Conservation (phyloP, 805 yeast species). For the Teunomyces funiuensis region DNA sequence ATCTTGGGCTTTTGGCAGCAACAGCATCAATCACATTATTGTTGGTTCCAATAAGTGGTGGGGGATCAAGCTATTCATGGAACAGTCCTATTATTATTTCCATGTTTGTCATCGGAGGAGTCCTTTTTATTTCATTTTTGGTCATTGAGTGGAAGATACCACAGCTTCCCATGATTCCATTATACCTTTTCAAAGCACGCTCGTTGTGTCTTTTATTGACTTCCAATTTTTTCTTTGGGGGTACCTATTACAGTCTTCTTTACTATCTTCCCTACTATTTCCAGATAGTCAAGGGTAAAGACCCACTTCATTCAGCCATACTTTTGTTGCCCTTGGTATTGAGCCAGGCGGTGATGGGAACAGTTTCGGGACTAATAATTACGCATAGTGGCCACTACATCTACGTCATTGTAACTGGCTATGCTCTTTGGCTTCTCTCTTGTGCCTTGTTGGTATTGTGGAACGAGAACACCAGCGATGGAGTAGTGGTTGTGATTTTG, state of each 20-base stretch:
- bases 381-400: conserved; percentile 44
- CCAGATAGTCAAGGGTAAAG: conserved; percentile 43
- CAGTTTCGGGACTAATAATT: conserved; percentile 47
- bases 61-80: conserved; percentile 63
- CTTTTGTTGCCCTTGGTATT: conserved; percentile 46
- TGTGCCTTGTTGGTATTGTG: conserved; percentile 37
- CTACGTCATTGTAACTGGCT: conserved; percentile 42
- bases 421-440: conserved; percentile 41
- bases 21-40: conserved; percentile 50
- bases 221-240: conserved; percentile 48
- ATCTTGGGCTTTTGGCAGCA: conserved; percentile 49
- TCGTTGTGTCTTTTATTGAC: conserved; percentile 31
- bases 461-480: conserved; percentile 29
- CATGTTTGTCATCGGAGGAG: conserved; percentile 37
- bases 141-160: conserved; percentile 51
- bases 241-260: conserved; percentile 45
- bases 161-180: conserved; percentile 55
- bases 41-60: conserved; percentile 59
- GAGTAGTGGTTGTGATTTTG: conserved; percentile 31
- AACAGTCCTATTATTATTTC: conserved; percentile 36
- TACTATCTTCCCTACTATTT: conserved; percentile 52
- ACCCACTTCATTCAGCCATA: conserved; percentile 40
- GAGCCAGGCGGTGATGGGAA: conserved; percentile 41
- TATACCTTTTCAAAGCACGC: conserved; percentile 38
- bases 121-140: conserved; percentile 42